These are phyloP conservation scores for Leishmania major DNA, from an alignment of 208 protist species.

Conservation along the genomic window DNA sequence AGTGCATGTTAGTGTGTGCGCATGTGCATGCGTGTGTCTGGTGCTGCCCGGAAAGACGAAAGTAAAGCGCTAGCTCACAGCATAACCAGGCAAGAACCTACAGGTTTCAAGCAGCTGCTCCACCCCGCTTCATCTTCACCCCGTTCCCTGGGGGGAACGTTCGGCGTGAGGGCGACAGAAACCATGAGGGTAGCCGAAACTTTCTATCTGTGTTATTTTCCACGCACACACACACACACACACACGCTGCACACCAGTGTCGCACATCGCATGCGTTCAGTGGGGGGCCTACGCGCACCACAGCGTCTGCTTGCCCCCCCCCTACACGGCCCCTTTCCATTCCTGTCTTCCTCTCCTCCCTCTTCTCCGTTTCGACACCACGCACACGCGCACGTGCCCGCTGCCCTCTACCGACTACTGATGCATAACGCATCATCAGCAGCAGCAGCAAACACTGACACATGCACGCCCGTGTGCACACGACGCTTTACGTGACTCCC, in stretches of 20 bases:
- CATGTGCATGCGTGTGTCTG: neutral
- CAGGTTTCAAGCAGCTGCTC: neutral
- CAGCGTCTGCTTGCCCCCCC: neutral
- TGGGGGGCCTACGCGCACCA: neutral
- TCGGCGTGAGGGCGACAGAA: neutral
- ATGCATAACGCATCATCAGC: neutral
- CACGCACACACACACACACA: neutral
- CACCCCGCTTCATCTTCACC: too few species aligned
- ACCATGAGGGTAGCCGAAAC: neutral
- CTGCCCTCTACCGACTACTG: neutral
- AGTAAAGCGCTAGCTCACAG: neutral
- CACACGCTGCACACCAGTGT: too few species aligned
- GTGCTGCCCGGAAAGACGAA: neutral
- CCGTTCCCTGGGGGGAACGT: too few species aligned
- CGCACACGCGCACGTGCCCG: constrained; percentile 1
- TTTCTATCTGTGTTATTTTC: neutral
- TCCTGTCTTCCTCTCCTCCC: neutral
- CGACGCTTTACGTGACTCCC: neutral
- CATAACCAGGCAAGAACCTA: neutral
- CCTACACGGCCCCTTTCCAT: neutral
- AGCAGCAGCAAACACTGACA: neutral
- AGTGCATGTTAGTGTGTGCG: neutral
- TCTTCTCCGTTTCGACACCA: neutral
- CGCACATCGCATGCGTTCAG: neutral
- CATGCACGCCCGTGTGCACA: neutral